Evolutionary conservation across 805 yeast genomes (phyloP).

Genomic region (Lipomyces yamadae): DNA sequence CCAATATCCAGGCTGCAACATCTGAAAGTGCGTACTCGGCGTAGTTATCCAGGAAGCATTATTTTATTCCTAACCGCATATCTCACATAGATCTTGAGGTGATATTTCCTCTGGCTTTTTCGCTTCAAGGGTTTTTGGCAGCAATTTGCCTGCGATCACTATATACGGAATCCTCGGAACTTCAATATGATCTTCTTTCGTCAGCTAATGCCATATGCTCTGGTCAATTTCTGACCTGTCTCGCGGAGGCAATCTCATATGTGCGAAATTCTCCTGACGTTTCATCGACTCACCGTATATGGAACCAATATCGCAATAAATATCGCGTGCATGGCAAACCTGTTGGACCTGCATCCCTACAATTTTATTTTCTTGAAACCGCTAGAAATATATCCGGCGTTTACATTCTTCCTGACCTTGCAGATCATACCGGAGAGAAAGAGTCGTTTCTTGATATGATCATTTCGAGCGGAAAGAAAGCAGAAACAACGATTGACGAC

Average conservation of each 20-base stretch:
- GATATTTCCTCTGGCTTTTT: conserved; percentile 40
- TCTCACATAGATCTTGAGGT: conserved; percentile 16
- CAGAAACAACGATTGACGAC: conserved; percentile 6
- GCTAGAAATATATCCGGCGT: conserved; percentile 41
- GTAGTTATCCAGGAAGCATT: neutral
- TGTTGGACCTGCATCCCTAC: conserved; percentile 44
- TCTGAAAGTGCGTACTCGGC: neutral
- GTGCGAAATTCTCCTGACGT: conserved; percentile 16
- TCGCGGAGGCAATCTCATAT: conserved; percentile 30
- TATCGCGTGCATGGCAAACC: conserved; percentile 29
- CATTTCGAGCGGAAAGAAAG: neutral
- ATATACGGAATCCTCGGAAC: conserved; percentile 10
- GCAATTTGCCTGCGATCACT: conserved; percentile 38
- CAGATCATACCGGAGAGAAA: conserved; percentile 7
- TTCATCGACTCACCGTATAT: neutral
- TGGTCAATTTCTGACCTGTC: conserved; percentile 11
- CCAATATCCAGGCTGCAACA: neutral
- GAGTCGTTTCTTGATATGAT: conserved; percentile 25
- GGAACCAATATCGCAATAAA: conserved; percentile 23
- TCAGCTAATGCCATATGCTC: conserved; percentile 8
- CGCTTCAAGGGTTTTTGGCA: conserved; percentile 46
- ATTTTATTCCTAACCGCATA: neutral
- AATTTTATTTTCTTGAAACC: conserved; percentile 27
- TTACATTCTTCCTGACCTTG: conserved; percentile 39
- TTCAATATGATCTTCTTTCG: conserved; percentile 15